Conservation (phyloP, 2,329 filamentous ascomycete genomes). For the Plectosphaerella cucumerina region DNA sequence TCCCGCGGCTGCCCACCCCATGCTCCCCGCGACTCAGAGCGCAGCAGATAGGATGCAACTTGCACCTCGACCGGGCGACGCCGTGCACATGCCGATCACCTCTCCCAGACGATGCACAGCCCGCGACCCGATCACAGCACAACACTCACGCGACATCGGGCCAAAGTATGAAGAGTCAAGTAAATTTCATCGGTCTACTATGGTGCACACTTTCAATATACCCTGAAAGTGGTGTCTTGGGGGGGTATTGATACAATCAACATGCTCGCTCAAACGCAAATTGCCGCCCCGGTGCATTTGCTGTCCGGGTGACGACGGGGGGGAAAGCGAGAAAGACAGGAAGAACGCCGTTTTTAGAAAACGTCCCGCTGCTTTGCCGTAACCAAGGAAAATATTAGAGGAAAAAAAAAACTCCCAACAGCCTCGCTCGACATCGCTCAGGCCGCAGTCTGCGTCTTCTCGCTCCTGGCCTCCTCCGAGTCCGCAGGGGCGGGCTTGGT, state of each 20-base stretch:
- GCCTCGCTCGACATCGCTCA: no score
- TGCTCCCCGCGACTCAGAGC: background rate
- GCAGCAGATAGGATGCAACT: no score
- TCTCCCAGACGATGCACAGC: background rate
- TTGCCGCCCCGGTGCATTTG: no score
- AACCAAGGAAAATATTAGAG: no score
- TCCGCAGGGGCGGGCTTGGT: constrained; percentile 9
- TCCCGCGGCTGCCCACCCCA: background rate
- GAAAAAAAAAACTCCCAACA: background rate
- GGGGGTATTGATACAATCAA: constrained; percentile 1
- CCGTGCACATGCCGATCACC: no score
- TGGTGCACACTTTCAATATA: background rate
- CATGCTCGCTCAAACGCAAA: background rate
- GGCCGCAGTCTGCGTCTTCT: constrained; percentile 7
- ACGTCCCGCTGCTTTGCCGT: no score
- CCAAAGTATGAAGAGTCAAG: background rate
- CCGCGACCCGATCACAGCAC: background rate
- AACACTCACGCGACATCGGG: background rate
- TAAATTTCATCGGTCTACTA: background rate
- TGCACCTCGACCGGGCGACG: no score
- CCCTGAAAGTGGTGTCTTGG: background rate
- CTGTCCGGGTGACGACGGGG: no score
- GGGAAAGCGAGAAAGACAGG: no score
- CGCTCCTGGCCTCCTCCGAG: constrained; percentile 8
- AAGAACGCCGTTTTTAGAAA: no score